Evolutionary conservation across 768 basidiomycete species (phyloP).

Genomic region (Lactarius hatsudake): DNA sequence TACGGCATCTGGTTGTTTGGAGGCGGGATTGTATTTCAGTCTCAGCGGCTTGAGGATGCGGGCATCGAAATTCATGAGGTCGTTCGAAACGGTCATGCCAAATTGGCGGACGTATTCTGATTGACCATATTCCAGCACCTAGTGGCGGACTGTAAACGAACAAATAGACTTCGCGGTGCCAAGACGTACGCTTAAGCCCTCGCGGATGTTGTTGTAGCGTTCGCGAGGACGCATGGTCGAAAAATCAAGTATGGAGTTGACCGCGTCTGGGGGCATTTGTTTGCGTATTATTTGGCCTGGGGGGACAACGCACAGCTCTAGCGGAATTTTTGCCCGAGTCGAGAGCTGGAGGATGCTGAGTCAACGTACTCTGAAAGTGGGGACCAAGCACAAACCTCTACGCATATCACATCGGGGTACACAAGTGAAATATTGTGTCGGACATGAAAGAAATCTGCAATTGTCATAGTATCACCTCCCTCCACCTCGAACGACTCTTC

Average conservation of each 20-base stretch:
- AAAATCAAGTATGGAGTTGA: constrained; percentile 58
- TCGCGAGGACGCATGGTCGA: constrained; percentile 59
- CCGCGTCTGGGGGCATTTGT: constrained; percentile 63
- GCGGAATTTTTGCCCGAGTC: constrained; percentile 55
- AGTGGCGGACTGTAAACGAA: constrained; percentile 25
- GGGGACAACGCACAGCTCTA: constrained; percentile 63
- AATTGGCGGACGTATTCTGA: constrained; percentile 64
- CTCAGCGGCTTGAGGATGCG: constrained; percentile 61
- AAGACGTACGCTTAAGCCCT: constrained; percentile 48
- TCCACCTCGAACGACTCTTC: constrained; percentile 53
- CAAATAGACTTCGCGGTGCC: background rate
- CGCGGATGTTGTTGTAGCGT: constrained; percentile 50
- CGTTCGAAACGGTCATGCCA: constrained; percentile 57
- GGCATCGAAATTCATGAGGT: constrained; percentile 55
- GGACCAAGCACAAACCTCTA: constrained; percentile 50
- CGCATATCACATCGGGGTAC: constrained; percentile 65
- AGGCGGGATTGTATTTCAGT: constrained; percentile 59
- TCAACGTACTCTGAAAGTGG: background rate
- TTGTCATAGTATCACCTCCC: constrained; percentile 53
- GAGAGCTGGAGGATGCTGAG: constrained; percentile 45
- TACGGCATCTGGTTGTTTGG: constrained; percentile 56
- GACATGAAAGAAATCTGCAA: constrained; percentile 57
- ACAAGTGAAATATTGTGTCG: constrained; percentile 52
- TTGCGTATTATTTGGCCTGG: constrained; percentile 70
- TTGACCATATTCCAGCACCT: constrained; percentile 47